phyloP scores from a whole-genome alignment of 805 yeast genomes.

The Zygoascus flipseniorum region DNA sequence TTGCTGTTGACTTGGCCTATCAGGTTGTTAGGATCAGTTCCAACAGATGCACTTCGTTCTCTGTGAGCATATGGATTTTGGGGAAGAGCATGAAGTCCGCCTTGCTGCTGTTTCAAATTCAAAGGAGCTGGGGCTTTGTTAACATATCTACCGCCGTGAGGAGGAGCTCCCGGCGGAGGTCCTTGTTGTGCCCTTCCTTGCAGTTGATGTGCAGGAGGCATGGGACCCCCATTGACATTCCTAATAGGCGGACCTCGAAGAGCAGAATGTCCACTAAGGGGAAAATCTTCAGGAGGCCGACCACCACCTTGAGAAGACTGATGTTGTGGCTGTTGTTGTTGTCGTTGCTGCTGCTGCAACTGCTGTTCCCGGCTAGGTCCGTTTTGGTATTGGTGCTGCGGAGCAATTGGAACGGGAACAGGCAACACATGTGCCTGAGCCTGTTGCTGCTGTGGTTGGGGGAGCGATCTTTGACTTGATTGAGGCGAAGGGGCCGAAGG shows the following conservation, averaged over 20 bases:
- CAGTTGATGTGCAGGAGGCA: not conserved
- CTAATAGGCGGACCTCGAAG: not conserved
- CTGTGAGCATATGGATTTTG: slow-evolving; percentile 10
- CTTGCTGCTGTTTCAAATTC: not conserved
- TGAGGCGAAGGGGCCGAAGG: slow-evolving; percentile 1
- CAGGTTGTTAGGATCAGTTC: slow-evolving; percentile 26
- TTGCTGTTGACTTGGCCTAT: slow-evolving; percentile 16
- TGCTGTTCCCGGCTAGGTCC: not conserved
- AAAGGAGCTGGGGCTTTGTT: slow-evolving; percentile 4
- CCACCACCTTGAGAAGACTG: not conserved
- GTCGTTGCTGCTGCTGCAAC: not conserved
- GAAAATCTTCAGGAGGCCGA: not conserved
- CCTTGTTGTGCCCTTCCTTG: not conserved
- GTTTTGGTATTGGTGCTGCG: not conserved
- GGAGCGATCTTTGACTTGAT: not conserved
- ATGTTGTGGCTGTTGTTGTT: not conserved
- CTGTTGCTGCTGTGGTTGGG: not conserved
- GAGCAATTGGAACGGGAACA: not conserved
- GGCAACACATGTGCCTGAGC: too few species aligned
- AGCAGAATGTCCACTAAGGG: not conserved
- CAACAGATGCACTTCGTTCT: slow-evolving; percentile 27
- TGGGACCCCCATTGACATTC: not conserved
- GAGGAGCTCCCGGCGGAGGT: slow-evolving; percentile 2
- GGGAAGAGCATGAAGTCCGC: slow-evolving; percentile 3
- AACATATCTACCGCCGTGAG: not conserved